These are phyloP conservation scores for Kuraishia borneana DNA, from an alignment of 805 yeast genomes.

Conservation along the genomic window DNA sequence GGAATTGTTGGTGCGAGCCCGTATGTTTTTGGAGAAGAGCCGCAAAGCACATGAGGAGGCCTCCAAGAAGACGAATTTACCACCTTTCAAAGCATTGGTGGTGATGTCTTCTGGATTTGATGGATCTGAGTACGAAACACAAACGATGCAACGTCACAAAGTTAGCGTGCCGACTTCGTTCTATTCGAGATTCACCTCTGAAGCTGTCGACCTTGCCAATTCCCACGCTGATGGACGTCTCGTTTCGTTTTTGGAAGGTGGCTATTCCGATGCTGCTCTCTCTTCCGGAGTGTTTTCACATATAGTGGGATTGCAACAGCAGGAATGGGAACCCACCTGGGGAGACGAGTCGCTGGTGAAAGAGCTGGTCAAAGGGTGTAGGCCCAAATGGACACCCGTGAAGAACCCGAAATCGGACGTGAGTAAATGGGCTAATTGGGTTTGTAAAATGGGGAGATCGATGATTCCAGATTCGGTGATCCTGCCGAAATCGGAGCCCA, in stretches of 20 bases:
- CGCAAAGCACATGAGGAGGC: conserved; percentile 27
- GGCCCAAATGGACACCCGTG: conserved; percentile 50
- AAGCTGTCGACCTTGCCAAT: conserved; percentile 59
- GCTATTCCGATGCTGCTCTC: conserved; percentile 75
- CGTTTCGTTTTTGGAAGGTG: conserved; percentile 71
- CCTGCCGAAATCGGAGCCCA: neutral
- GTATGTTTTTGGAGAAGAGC: conserved; percentile 44
- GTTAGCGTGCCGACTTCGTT: conserved; percentile 77
- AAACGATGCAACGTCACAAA: conserved; percentile 78
- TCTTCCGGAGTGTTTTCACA: conserved; percentile 74
- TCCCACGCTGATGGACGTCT: conserved; percentile 50
- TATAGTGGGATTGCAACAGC: conserved; percentile 53
- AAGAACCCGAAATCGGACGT: conserved; percentile 35
- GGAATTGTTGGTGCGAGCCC: conserved; percentile 52
- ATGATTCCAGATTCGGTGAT: conserved; percentile 33
- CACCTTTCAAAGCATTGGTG: conserved; percentile 43
- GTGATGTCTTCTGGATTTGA: conserved; percentile 84
- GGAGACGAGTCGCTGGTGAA: conserved; percentile 49
- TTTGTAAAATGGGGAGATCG: conserved; percentile 46
- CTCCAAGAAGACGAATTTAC: conserved; percentile 20
- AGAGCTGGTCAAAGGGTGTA: conserved; percentile 60
- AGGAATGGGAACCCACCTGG: conserved; percentile 54
- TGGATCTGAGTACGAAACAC: conserved; percentile 73
- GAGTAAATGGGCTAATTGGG: conserved; percentile 55
- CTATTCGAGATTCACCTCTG: conserved; percentile 60